Conservation (phyloP, 1,139 yeast species). For the Pneumocystis wakefieldiae region DNA sequence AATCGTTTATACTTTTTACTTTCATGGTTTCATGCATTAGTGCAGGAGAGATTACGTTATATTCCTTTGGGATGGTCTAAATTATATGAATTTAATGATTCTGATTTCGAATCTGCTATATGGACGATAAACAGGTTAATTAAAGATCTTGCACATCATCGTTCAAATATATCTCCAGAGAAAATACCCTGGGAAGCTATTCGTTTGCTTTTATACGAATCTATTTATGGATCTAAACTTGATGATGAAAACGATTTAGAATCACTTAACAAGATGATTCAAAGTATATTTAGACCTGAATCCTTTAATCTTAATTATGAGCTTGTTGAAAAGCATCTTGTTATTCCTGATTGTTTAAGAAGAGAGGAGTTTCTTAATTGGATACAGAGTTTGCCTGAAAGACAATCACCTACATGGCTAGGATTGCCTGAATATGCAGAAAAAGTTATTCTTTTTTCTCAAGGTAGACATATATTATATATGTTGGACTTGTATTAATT, state of each 20-base stretch:
- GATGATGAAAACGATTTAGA: conserved; percentile 34
- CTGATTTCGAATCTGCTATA: conserved; percentile 48
- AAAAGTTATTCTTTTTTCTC: conserved; percentile 19
- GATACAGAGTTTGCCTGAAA: conserved; percentile 42
- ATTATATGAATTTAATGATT: conserved; percentile 53
- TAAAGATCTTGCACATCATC: conserved; percentile 18
- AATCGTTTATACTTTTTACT: conserved; percentile 39
- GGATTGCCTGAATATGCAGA: conserved; percentile 38
- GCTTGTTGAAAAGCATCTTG: conserved; percentile 24
- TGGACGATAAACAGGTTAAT: conserved; percentile 33
- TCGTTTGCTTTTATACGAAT: conserved; percentile 34
- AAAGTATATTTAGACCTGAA: conserved; percentile 23
- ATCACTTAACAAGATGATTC: conserved; percentile 22
- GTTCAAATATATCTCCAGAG: conserved; percentile 32
- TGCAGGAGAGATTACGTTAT: conserved; percentile 45
- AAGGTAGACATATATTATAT: conserved; percentile 13
- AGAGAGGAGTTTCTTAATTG: conserved; percentile 32
- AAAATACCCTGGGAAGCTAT: conserved; percentile 46
- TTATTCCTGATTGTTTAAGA: conserved; percentile 37
- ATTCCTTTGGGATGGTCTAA: conserved; percentile 50
- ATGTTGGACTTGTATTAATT: not conserved
- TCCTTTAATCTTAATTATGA: conserved; percentile 28
- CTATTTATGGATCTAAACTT: conserved; percentile 65
- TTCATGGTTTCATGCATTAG: conserved; percentile 54
- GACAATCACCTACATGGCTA: conserved; percentile 49